A percentile compares a stretch with the other conserved stretches of the same genome.
These are phyloP conservation scores for Colletotrichum truncatum DNA, from an alignment of 2,329 filamentous ascomycete genomes.

Conservation along the genomic window DNA sequence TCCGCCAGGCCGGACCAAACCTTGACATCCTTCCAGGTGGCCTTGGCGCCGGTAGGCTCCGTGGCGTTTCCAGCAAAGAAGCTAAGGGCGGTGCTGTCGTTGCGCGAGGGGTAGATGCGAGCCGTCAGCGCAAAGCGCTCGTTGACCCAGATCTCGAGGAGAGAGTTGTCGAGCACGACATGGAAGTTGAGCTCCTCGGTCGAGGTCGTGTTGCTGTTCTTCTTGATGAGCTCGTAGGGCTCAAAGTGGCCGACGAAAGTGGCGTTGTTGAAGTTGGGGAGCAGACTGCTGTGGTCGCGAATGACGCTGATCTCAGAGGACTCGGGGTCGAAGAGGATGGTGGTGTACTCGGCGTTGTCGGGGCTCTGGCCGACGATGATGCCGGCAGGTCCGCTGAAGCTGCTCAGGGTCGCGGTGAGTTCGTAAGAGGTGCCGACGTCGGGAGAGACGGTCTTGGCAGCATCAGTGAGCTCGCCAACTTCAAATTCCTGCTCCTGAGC, in stretches of 20 bases:
- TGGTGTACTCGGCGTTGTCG: constrained; percentile 25
- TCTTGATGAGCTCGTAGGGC: constrained; percentile 16
- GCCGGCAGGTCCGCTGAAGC: constrained; percentile 10
- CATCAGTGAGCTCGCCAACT: constrained; percentile 16
- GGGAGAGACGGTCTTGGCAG: not conserved
- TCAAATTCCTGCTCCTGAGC: constrained; percentile 9
- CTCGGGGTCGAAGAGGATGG: constrained; percentile 24
- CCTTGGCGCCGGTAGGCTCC: not conserved
- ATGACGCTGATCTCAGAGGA: constrained; percentile 19
- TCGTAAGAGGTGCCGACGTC: constrained; percentile 29
- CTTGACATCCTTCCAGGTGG: constrained; percentile 23
- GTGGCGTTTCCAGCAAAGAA: constrained; percentile 24
- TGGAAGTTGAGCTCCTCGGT: constrained; percentile 28
- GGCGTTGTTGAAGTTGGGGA: constrained; percentile 30
- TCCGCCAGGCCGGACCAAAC: constrained; percentile 25
- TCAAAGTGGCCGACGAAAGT: constrained; percentile 29
- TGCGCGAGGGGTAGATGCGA: constrained; percentile 31
- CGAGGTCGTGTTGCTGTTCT: not conserved
- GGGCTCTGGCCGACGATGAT: constrained; percentile 31
- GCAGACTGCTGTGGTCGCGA: constrained; percentile 28
- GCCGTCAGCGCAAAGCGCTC: constrained; percentile 31
- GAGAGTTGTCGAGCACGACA: constrained; percentile 24
- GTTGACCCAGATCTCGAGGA: constrained; percentile 32
- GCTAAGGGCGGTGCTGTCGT: constrained; percentile 29
- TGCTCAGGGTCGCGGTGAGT: constrained; percentile 27